Evolutionary conservation across 345 rosid species (phyloP).

Genomic region (Murraya koenigii): DNA sequence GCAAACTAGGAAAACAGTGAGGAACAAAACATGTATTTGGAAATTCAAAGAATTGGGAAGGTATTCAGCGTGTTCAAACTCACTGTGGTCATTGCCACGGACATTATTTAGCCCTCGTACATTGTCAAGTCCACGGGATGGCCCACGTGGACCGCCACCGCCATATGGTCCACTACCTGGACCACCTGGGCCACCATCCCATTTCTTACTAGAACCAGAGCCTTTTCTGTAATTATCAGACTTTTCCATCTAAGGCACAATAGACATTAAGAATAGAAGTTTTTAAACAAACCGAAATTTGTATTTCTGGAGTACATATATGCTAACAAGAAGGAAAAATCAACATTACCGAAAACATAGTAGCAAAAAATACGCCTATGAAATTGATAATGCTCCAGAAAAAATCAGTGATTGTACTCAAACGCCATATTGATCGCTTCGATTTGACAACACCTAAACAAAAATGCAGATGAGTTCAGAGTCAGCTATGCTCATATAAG

Average conservation of each 20-base stretch:
- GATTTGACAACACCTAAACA: constrained; percentile 52
- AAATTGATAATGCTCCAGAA: constrained; percentile 67
- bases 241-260: constrained; percentile 66
- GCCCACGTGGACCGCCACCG: constrained; percentile 54
- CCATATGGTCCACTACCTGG: constrained; percentile 71
- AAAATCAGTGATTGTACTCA: constrained; percentile 60
- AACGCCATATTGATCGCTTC: constrained; percentile 60
- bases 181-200: constrained; percentile 84
- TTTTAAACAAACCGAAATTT: neutral
- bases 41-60: neutral
- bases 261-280: neutral
- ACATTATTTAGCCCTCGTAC: constrained; percentile 50
- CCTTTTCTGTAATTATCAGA: constrained; percentile 70
- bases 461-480: neutral
- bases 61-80: constrained; percentile 13
- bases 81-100: constrained; percentile 68
- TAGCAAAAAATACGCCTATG: constrained; percentile 57
- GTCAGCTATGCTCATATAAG: neutral
- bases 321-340: neutral
- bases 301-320: neutral
- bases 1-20: neutral
- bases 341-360: constrained; percentile 66
- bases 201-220: constrained; percentile 69
- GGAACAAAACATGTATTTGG: no score
- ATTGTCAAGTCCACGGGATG: constrained; percentile 77